A percentile compares a stretch with the other conserved stretches of the same genome.
Evolutionary conservation across 257 asterid species (phyloP).

Genomic region (Voacanga thouarsii): DNA sequence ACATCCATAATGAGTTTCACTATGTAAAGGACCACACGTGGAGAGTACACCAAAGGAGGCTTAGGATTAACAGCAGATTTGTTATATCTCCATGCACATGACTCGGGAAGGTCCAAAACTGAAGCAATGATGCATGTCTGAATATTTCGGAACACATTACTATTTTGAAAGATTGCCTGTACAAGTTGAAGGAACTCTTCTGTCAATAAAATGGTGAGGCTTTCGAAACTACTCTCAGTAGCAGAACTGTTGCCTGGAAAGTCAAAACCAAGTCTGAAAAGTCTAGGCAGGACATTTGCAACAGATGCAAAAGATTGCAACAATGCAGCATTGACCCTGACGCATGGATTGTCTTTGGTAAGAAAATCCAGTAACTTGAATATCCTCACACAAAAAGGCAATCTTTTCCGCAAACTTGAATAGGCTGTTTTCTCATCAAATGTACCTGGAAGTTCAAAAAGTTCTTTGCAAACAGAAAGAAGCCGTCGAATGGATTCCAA

Average conservation of each 20-base stretch:
- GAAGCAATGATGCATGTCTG: slow-evolving; percentile 68
- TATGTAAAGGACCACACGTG: slow-evolving; percentile 66
- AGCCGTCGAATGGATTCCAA: slow-evolving; percentile 69
- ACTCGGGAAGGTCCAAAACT: slow-evolving; percentile 56
- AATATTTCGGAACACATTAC: slow-evolving; percentile 55
- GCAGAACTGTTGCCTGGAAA: slow-evolving; percentile 45
- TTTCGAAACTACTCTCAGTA: slow-evolving; percentile 66
- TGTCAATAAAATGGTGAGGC: slow-evolving; percentile 55
- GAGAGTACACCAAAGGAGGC: slow-evolving; percentile 73
- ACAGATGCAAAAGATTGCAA: slow-evolving; percentile 68
- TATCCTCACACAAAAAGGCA: slow-evolving; percentile 61
- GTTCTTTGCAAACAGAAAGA: slow-evolving; percentile 50
- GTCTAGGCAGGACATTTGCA: slow-evolving; percentile 47
- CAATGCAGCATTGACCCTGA: slow-evolving; percentile 51
- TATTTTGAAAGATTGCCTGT: slow-evolving; percentile 50
- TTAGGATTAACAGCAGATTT: slow-evolving; percentile 47
- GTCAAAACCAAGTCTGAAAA: slow-evolving; percentile 63
- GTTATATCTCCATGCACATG: slow-evolving; percentile 55
- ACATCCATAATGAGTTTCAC: slow-evolving; percentile 66
- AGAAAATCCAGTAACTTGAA: slow-evolving; percentile 66
- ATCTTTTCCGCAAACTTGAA: slow-evolving; percentile 53
- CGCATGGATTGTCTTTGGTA: slow-evolving; percentile 47
- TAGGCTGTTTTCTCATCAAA: slow-evolving; percentile 54
- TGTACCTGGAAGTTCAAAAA: slow-evolving; percentile 44
- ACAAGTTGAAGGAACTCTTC: slow-evolving; percentile 82